Evolutionary conservation across 495 filamentous ascomycete genomes (phyloP), one percentile per base, ranked within the genome.

Genomic region (Terfezia boudieri): DNA sequence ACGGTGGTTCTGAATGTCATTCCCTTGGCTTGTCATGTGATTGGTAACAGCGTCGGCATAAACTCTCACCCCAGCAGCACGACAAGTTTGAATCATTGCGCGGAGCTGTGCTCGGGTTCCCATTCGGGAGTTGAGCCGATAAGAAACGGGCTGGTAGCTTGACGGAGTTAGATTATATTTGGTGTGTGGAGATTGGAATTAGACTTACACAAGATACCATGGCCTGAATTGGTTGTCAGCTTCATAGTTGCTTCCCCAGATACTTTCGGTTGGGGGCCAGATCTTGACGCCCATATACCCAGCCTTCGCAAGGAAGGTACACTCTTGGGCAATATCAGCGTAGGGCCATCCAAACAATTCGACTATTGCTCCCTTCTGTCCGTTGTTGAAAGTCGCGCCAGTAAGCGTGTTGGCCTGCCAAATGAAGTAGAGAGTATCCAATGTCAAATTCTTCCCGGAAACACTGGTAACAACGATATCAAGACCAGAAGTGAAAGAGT

Each of bases 281-380:
- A 67, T 59, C 56, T 58, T 67, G 9, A 67, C 61, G 38, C 64
- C 64, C 64, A 67, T 67, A 43, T 66, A 67, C 20, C 63, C 62
- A 50, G 64, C 64, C 52, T 58, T 66, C 17, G 58, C 64, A 16
- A 67, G 54, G 37, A 67, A 66, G 12, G 56, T 20, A 37, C 64
- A 67, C 37, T 67, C 64, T 9, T 50, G 57, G 4, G 60, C 64
- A 38, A 67, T 54, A 58, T 67, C 64, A 46, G 58, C 60, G 36
- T 63, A 66, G 8, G 61, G 64, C 64, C 64, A 66, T n/a, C 64
- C 64, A 52, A 66, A 66, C 11, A 66, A 20, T 36, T 66, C 64
- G 10, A 62, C 58, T 26, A 66, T 66, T 36, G 53, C 64, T 12
- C 64, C 64, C 54, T 66, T 66, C 43, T 67, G 64, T 4, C 64